Base-by-base conservation (phyloP, 768 basidiomycete species). In the Hortiboletus flavorubellus region DNA sequence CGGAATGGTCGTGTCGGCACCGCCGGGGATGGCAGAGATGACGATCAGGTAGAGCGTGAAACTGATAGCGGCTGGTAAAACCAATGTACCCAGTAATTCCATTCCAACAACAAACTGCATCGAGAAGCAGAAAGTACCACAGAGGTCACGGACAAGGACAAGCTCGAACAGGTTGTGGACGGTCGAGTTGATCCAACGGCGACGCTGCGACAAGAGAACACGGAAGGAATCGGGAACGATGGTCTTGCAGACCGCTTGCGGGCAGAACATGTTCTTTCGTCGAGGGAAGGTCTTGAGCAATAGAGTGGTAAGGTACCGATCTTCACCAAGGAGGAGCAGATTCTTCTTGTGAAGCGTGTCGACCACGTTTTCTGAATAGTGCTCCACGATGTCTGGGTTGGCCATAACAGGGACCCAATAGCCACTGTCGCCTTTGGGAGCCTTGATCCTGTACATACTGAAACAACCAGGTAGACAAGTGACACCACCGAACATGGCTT, bases 281-380 rank as follows among this genome's bases (percentile, higher is more conserved):
- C 96, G 95, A 46, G 97, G 96, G 90, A 99, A 98, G 0, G 97
- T 98, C 82, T 95, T 97, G 60, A 98, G 80, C 83, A 99, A 85
- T 52, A 99, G 86, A 1, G 96, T 99, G 3, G 96, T 95, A 21
- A 99, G 82, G 74, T 98, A 98, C 56, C 97, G 93, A 92, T 98
- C 96, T 77, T 99, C 97, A 75, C 96, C 97, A 43, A 99, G 87
- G 3, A 98, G 82, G 8, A 98, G 81, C 61, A 98, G 71, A 68
- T 98, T 99, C 83, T 99, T 98, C 87, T 97, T 98, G 84, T 98
- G 97, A 59, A 98, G 75, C 5, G 95, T 98, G 74, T 99, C 97
- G 64, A 99, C 96, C 58, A 98, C 90, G 77, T 99, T 99, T 74
- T 99, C 97, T 43, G 96, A 98, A 69, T 98, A 99, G 71, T 97